Conservation (phyloP, 495 filamentous ascomycete genomes). For the Neurospora tetrasperma region DNA sequence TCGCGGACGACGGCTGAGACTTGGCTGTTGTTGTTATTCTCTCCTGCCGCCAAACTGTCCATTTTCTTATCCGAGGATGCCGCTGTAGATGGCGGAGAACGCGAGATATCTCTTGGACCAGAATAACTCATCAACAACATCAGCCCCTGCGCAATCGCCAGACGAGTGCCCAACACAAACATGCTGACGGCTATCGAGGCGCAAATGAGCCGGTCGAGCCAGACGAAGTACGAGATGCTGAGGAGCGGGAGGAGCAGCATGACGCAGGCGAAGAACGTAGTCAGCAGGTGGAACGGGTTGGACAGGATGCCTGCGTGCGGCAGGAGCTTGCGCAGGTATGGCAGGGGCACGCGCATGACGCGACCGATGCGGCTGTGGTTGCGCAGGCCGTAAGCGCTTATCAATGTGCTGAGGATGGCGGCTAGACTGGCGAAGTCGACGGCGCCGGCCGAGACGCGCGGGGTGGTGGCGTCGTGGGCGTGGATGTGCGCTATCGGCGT, state of each 20-base stretch:
- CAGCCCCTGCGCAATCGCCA: conserved; percentile 74
- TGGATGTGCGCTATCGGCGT: background rate
- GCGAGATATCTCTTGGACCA: conserved; percentile 4
- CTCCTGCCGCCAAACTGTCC: conserved; percentile 4
- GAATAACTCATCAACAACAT: conserved; percentile 91
- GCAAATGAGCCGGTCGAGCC: conserved; percentile 75
- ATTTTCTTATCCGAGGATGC: conserved; percentile 1
- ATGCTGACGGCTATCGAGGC: conserved; percentile 70
- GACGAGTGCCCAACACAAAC: conserved; percentile 71
- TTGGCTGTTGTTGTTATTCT: conserved; percentile 23
- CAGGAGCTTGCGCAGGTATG: conserved; percentile 44
- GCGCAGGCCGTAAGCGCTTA: conserved; percentile 76
- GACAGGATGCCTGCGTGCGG: conserved; percentile 57
- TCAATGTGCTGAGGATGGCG: conserved; percentile 76
- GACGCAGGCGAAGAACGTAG: conserved; percentile 69
- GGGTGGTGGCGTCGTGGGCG: conserved; percentile 36
- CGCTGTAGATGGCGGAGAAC: background rate
- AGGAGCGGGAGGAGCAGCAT: conserved; percentile 79
- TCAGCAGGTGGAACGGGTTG: conserved; percentile 91
- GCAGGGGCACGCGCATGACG: conserved; percentile 67
- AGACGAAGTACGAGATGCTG: conserved; percentile 59
- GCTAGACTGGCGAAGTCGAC: conserved; percentile 76
- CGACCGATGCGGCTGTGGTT: conserved; percentile 93
- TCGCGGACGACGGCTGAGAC: conserved; percentile 71
- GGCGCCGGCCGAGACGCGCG: conserved; percentile 38